A percentile compares a stretch with the other conserved stretches of the same genome.
Evolutionary conservation across 768 basidiomycete genomes (phyloP).

Genomic region (Rhizopogon vesiculosus): DNA sequence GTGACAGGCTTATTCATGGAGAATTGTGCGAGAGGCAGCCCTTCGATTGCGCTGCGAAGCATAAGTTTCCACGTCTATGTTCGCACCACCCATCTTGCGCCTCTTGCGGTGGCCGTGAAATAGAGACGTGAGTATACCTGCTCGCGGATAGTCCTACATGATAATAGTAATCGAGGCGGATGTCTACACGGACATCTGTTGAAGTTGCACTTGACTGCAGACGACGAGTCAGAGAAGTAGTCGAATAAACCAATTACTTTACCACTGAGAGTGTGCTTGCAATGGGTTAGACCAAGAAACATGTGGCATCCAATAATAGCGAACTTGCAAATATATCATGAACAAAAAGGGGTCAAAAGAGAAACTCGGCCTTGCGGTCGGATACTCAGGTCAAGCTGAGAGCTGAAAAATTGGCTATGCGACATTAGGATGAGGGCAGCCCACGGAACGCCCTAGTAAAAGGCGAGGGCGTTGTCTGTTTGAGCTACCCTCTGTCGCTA

Average conservation of each 20-base stretch:
- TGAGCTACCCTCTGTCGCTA: slow-evolving; percentile 50
- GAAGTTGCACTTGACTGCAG: too few relatives aligned
- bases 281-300: too few relatives aligned
- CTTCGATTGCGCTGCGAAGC: too few relatives aligned
- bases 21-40: background rate
- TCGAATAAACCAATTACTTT: too few relatives aligned
- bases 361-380: background rate
- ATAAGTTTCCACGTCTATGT: too few relatives aligned
- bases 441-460: slow-evolving; percentile 70
- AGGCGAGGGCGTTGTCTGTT: slow-evolving; percentile 64
- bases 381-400: slow-evolving; percentile 38
- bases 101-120: background rate
- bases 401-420: slow-evolving; percentile 54
- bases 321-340: background rate
- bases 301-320: background rate
- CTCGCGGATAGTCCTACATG: too few relatives aligned
- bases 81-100: too few relatives aligned
- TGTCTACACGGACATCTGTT: too few relatives aligned
- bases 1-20: background rate
- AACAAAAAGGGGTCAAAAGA: slow-evolving; percentile 7
- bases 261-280: too few relatives aligned
- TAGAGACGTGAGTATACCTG: background rate
- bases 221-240: too few relatives aligned
- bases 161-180: too few relatives aligned
- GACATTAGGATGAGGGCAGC: slow-evolving; percentile 41